Conservation (phyloP, 2,329 filamentous ascomycete genomes). For the Scleromitrula shiraiana region DNA sequence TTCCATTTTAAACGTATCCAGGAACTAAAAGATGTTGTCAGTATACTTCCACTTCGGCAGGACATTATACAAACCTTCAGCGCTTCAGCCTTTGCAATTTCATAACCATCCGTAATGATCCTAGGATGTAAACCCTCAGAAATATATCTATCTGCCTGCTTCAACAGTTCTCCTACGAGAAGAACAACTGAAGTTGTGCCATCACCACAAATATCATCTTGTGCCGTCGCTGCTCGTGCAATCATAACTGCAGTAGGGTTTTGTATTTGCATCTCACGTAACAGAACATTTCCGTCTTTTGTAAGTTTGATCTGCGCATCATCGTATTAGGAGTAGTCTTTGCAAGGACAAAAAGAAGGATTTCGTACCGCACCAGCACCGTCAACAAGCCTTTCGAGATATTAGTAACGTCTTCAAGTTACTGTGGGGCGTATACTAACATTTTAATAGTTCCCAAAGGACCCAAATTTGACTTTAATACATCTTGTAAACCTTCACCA, state of each 20-base stretch:
- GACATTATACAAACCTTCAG: constrained; percentile 55
- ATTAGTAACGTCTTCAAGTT: constrained; percentile 20
- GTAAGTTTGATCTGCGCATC: constrained; percentile 81
- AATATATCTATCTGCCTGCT: constrained; percentile 95
- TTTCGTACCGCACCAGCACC: constrained; percentile 56
- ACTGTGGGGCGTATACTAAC: constrained; percentile 37
- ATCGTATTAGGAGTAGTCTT: constrained; percentile 20
- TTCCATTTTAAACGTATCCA: constrained; percentile 86
- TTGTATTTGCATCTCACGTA: constrained; percentile 85
- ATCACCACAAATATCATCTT: constrained; percentile 97
- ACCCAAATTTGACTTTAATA: constrained; percentile 92
- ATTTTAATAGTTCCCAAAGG: constrained; percentile 95
- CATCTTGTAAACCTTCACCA: constrained; percentile 87
- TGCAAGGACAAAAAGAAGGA: constrained; percentile 1
- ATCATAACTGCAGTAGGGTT: constrained; percentile 93
- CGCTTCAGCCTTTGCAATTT: constrained; percentile 89
- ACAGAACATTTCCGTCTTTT: constrained; percentile 89
- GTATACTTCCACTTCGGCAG: neutral
- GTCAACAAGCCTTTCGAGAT: constrained; percentile 51
- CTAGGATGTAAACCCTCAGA: constrained; percentile 93
- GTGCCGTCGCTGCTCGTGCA: constrained; percentile 79
- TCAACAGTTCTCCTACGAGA: constrained; percentile 90
- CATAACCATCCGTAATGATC: constrained; percentile 95
- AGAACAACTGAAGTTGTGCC: constrained; percentile 95
- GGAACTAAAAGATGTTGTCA: constrained; percentile 53